These are phyloP conservation scores for Mycosarcoma maydis DNA, from an alignment of 1,284 basidiomycete species.

Conservation along the genomic window DNA sequence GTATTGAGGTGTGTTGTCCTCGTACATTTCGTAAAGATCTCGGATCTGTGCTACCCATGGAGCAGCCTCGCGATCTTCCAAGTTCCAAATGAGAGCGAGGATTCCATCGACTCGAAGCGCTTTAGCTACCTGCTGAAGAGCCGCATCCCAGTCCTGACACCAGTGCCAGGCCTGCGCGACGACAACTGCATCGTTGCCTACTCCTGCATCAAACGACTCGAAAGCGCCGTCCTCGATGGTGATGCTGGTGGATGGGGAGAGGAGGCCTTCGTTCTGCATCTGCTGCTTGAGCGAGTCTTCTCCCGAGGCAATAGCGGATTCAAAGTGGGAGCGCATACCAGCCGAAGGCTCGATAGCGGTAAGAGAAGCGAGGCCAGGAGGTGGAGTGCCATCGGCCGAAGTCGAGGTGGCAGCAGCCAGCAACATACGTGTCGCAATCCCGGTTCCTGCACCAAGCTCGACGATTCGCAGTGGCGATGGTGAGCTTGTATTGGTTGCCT, in stretches of 20 bases:
- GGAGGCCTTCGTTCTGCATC: conserved; percentile 36
- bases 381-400: conserved; percentile 26
- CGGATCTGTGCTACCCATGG: conserved; percentile 58
- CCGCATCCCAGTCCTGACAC: conserved; percentile 53
- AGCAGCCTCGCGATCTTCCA: conserved; percentile 61
- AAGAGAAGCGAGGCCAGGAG: conserved; percentile 35
- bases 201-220: conserved; percentile 47
- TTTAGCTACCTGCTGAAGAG: conserved; percentile 40
- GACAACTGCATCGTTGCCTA: conserved; percentile 51
- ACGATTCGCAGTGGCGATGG: conserved; percentile 47
- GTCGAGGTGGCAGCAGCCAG: conserved; percentile 38
- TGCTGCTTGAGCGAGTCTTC: conserved; percentile 16
- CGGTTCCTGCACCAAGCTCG: conserved; percentile 62
- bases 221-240: conserved; percentile 52
- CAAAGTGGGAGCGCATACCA: conserved; percentile 58
- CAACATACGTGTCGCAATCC: conserved; percentile 58
- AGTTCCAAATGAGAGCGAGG: conserved; percentile 62
- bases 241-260: conserved; percentile 34
- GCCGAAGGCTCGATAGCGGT: conserved; percentile 49
- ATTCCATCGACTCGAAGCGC: conserved; percentile 48
- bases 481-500: conserved; percentile 19
- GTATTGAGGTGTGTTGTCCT: conserved; percentile 60
- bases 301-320: conserved; percentile 28
- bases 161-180: conserved; percentile 64
- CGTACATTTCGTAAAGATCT: conserved; percentile 58